phyloP scores from a whole-genome alignment of 2,329 filamentous ascomycete genomes.

The Beauveria rudraprayagi region DNA sequence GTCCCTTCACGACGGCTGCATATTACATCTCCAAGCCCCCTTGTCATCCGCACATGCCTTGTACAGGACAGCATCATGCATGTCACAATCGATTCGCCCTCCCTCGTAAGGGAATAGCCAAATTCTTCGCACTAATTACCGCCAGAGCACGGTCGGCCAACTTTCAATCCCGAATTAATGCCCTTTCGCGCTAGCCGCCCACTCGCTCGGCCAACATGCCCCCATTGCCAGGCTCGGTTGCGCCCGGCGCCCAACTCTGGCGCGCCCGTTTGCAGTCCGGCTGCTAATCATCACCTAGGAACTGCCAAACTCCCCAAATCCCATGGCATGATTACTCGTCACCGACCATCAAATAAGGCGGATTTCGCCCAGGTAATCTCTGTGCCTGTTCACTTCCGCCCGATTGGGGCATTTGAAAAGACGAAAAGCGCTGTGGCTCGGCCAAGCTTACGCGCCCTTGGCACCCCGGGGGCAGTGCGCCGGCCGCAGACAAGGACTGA shows the following conservation, averaged over 20 bases:
- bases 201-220: neutral
- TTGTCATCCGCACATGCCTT: neutral
- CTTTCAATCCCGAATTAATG: neutral
- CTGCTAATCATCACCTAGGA: neutral
- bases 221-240: neutral
- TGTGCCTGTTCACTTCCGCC: too few relatives aligned
- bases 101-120: neutral
- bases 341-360: neutral
- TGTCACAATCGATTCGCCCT: neutral
- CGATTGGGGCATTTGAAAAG: neutral
- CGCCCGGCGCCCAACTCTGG: neutral
- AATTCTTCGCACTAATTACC: neutral
- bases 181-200: neutral
- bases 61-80: neutral
- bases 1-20: neutral
- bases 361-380: too few relatives aligned
- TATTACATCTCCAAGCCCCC: neutral
- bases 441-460: neutral
- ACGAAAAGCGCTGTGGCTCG: neutral
- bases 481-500: neutral
- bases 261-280: neutral
- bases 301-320: neutral
- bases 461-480: neutral
- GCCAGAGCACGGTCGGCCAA: neutral
- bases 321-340: neutral